Evolutionary conservation across 129 eudicot genomes (phyloP).

Genomic region (Calendula officinalis): DNA sequence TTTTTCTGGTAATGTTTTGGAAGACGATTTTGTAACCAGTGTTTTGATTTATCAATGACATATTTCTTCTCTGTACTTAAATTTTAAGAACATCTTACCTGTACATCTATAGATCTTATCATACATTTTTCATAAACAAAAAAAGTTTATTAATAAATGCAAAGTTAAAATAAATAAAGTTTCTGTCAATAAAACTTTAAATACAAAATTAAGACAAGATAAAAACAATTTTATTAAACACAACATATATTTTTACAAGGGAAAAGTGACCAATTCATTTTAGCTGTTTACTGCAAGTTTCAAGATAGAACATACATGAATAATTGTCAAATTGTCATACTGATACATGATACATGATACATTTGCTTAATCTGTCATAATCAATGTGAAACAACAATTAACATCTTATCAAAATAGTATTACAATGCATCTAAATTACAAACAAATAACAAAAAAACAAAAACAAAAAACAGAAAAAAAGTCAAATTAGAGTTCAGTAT

Average conservation of each 20-base stretch:
- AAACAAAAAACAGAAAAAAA: background rate
- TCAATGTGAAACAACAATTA: slow-evolving; percentile 7
- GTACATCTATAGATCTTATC: too few relatives aligned
- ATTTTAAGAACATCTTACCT: too few relatives aligned
- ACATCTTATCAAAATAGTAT: background rate
- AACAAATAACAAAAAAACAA: background rate
- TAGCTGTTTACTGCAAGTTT: too few relatives aligned
- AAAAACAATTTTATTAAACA: too few relatives aligned
- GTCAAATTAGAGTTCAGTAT: slow-evolving; percentile 25
- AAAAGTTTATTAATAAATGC: too few relatives aligned
- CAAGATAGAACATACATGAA: too few relatives aligned
- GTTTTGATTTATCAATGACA: slow-evolving; percentile 27
- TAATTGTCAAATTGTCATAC: too few relatives aligned
- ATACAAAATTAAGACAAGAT: too few relatives aligned
- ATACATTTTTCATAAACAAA: too few relatives aligned
- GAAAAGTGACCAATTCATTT: too few relatives aligned
- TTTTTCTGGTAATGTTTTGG: slow-evolving; percentile 21
- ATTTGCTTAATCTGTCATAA: background rate
- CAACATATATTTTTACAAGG: background rate
- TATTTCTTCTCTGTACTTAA: background rate
- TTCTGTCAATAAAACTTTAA: too few relatives aligned
- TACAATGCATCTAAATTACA: slow-evolving; percentile 16
- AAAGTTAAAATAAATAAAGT: too few relatives aligned
- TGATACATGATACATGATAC: background rate
- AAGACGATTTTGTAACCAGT: slow-evolving; percentile 38